Conservation (phyloP, 345 rosid genomes). For the Lumnitzera littorea region DNA sequence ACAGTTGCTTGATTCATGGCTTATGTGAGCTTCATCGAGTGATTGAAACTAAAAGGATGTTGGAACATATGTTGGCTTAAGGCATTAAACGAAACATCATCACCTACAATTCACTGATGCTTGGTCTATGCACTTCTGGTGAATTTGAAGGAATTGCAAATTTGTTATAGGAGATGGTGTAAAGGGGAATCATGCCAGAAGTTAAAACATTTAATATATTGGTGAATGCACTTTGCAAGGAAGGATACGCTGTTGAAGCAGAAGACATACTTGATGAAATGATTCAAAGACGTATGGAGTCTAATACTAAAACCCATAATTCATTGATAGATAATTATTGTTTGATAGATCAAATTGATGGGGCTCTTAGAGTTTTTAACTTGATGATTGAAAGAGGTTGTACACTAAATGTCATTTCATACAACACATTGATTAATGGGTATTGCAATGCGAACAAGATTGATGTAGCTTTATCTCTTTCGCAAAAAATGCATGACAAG, state of each 20-base stretch:
- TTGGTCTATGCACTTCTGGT: too few species aligned
- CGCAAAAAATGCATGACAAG: slow-evolving; percentile 3
- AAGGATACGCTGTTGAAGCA: neutral
- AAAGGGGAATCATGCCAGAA: neutral
- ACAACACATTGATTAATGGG: neutral
- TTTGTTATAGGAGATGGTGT: neutral
- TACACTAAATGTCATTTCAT: neutral
- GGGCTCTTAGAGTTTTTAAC: neutral
- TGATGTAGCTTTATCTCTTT: slow-evolving; percentile 6
- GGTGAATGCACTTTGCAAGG: neutral
- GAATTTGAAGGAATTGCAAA: neutral
- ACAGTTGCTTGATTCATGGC: too few species aligned
- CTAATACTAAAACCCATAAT: neutral
- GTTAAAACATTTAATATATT: neutral
- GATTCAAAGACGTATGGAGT: neutral
- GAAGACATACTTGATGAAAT: neutral
- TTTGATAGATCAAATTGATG: neutral
- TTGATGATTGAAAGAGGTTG: neutral
- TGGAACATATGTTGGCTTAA: too few species aligned
- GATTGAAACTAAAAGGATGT: too few species aligned
- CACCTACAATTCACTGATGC: too few species aligned
- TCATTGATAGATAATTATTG: neutral
- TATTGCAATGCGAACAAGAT: neutral
- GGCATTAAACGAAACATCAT: too few species aligned
- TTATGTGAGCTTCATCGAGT: too few species aligned